Conservation (phyloP, 768 basidiomycete genomes). For the Kwoniella bestiolae region DNA sequence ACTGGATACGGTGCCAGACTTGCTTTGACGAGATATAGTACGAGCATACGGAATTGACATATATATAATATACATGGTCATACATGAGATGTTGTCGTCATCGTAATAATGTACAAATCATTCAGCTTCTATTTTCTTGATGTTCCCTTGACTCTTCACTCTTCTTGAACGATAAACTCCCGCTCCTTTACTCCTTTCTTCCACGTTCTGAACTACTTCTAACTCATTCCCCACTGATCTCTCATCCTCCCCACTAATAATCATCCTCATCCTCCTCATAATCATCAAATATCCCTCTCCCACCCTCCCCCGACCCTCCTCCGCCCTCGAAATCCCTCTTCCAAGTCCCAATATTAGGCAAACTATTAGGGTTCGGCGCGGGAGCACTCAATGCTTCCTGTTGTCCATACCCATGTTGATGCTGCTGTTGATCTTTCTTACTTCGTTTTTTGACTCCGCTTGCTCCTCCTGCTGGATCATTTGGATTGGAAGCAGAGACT, state of each 20-base stretch:
- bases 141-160: too few species aligned
- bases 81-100: too few species aligned
- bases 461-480: slow-evolving; percentile 16
- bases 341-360: slow-evolving; percentile 44
- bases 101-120: too few species aligned
- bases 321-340: slow-evolving; percentile 45
- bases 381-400: background rate
- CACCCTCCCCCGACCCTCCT: slow-evolving; percentile 58
- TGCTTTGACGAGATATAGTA: too few species aligned
- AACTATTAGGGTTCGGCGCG: slow-evolving; percentile 3
- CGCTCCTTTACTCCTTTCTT: too few species aligned
- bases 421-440: slow-evolving; percentile 21
- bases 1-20: too few species aligned
- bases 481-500: slow-evolving; percentile 20
- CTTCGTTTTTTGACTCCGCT: slow-evolving; percentile 26
- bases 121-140: too few species aligned
- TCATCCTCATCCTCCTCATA: slow-evolving; percentile 58
- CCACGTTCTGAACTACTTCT: background rate
- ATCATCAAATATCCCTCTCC: slow-evolving; percentile 55
- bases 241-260: slow-evolving; percentile 24
- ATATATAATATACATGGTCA: too few species aligned
- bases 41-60: too few species aligned
- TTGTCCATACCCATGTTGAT: slow-evolving; percentile 5
- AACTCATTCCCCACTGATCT: background rate
- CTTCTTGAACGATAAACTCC: too few species aligned